Evolutionary conservation across 352 stramenopile genomes (phyloP).

Genomic region (Phytophthora agathidicida): DNA sequence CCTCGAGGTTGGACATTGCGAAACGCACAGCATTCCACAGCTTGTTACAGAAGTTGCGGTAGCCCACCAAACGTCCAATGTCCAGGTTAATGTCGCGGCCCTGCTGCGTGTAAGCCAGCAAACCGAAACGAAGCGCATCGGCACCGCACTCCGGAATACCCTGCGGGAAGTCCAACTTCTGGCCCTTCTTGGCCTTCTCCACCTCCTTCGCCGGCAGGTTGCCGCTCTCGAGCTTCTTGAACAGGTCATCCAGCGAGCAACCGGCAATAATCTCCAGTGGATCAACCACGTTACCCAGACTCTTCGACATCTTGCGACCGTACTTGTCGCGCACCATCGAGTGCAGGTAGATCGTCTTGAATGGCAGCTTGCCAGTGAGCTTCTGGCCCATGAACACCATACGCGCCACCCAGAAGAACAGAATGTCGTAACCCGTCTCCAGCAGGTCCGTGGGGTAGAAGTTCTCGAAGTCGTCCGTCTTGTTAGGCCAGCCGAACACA

Average conservation of each 20-base stretch:
- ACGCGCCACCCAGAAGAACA: conserved; percentile 99
- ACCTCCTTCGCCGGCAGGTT: conserved; percentile 98
- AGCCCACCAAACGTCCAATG: conserved; percentile 98
- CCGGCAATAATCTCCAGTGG: conserved; percentile 98
- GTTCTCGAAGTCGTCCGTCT: conserved; percentile 71
- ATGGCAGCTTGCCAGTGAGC: conserved; percentile 96
- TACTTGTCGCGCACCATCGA: conserved; percentile 98
- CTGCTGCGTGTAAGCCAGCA: conserved; percentile 95
- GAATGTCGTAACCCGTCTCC: conserved; percentile 99
- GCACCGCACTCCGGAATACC: conserved; percentile 99
- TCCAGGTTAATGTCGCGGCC: conserved; percentile 99
- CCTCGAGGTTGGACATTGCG: conserved; percentile 96
- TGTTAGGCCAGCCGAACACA: conserved; percentile 84
- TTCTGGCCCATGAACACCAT: conserved; percentile 98
- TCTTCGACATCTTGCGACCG: conserved; percentile 99
- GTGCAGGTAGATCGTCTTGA: conserved; percentile 97
- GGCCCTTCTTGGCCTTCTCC: conserved; percentile 97
- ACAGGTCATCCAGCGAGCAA: conserved; percentile 94
- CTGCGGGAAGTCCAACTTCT: conserved; percentile 97
- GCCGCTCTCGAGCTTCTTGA: conserved; percentile 95
- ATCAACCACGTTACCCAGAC: conserved; percentile 98
- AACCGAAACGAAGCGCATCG: conserved; percentile 98
- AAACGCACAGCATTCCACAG: conserved; percentile 99
- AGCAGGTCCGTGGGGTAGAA: conserved; percentile 97
- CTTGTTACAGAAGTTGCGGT: conserved; percentile 99